These are phyloP conservation scores for Castanea crenata DNA, from an alignment of 306 rosid genomes.

Conservation along the genomic window DNA sequence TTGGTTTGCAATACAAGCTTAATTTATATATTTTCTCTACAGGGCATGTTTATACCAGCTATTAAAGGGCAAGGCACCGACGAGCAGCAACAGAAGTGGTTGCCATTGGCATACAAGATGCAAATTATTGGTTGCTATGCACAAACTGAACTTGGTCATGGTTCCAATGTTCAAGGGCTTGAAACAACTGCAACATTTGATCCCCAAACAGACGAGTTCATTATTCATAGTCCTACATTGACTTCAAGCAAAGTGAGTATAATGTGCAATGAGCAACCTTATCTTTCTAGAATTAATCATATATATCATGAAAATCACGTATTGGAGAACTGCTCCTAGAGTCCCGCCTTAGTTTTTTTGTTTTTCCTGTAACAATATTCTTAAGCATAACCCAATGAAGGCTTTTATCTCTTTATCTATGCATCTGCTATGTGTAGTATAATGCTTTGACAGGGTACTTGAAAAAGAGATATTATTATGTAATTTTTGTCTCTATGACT, in stretches of 20 bases:
- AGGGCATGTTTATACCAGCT: conserved; percentile 97
- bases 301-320: not conserved
- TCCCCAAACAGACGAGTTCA: conserved; percentile 74
- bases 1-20: conserved; percentile 9
- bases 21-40: conserved; percentile 18
- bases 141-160: conserved; percentile 99
- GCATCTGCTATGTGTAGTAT: not conserved
- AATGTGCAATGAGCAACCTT: not conserved
- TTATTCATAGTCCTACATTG: conserved; percentile 87
- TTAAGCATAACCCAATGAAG: conserved; percentile 4
- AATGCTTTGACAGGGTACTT: conserved; percentile 12
- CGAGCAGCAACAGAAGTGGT: conserved; percentile 88
- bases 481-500: not conserved
- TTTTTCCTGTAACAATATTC: not conserved
- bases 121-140: conserved; percentile 99
- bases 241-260: conserved; percentile 92
- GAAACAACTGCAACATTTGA: conserved; percentile 98
- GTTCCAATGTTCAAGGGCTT: conserved; percentile 97
- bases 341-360: not conserved
- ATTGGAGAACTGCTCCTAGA: not conserved
- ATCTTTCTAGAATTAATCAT: not conserved
- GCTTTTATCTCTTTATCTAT: not conserved
- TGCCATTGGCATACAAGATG: conserved; percentile 86
- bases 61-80: conserved; percentile 89
- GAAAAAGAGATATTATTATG: not conserved